phyloP scores from a whole-genome alignment of 805 yeast species.

The Saccharomycopsis vini region DNA sequence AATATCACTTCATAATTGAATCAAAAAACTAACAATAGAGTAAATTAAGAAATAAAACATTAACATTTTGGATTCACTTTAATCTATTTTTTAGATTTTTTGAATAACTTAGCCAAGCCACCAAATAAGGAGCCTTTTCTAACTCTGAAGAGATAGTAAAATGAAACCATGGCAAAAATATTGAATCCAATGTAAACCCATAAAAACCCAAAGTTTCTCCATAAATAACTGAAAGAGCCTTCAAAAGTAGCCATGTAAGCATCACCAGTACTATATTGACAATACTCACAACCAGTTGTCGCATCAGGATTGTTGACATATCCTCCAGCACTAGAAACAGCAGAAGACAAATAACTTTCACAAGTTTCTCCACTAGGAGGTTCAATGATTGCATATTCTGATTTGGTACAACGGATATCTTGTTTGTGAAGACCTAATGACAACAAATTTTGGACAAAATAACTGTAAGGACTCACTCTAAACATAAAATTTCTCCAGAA shows the following conservation, averaged over 20 bases:
- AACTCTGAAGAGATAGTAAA: slow-evolving; percentile 28
- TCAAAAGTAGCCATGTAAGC: slow-evolving; percentile 36
- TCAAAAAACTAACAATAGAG: too few relatives aligned
- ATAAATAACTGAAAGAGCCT: slow-evolving; percentile 38
- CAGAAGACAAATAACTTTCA: slow-evolving; percentile 40
- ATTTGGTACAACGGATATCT: slow-evolving; percentile 37
- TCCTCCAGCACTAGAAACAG: slow-evolving; percentile 40
- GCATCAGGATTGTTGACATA: slow-evolving; percentile 47
- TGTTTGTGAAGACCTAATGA: slow-evolving; percentile 41
- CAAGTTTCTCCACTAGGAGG: slow-evolving; percentile 63
- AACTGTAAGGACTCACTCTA: slow-evolving; percentile 64
- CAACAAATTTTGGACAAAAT: slow-evolving; percentile 52
- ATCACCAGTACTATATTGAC: slow-evolving; percentile 38
- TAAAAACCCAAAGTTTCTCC: slow-evolving; percentile 61
- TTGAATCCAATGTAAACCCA: slow-evolving; percentile 52
- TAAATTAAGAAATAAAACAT: too few relatives aligned
- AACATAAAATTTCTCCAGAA: slow-evolving; percentile 65
- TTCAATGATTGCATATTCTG: slow-evolving; percentile 41
- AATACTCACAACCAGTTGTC: slow-evolving; percentile 40
- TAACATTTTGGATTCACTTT: too few relatives aligned
- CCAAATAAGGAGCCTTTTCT: too few relatives aligned
- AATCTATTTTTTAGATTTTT: too few relatives aligned
- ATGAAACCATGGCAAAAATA: slow-evolving; percentile 31
- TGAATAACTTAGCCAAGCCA: too few relatives aligned
- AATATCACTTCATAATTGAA: too few relatives aligned